Base-by-base conservation (phyloP, 768 basidiomycete genomes). In the Porphyrellus cyaneotinctus region DNA sequence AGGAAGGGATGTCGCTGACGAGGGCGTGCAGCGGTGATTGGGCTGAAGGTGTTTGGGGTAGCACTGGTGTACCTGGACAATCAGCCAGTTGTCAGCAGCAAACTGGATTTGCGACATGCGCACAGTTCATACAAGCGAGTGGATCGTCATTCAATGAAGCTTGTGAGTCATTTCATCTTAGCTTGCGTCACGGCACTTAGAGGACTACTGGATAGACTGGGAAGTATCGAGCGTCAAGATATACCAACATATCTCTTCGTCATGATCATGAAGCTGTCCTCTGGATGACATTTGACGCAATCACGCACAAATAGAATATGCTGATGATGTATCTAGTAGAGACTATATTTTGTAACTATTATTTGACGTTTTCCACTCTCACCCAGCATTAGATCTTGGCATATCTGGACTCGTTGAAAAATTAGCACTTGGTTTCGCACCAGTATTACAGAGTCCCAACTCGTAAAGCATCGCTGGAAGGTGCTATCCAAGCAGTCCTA, bases 41-140 rank as follows among this genome's bases (percentile, higher is more conserved):
- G 94, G 92, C 93, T 12, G 82, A 84, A 43, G 73, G 72, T 42
- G 86, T 82, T n/a, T 97, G 94, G 94, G 73, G 70, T 44, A 56
- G 61, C 22, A 70, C 85, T 45, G 90, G 90, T 28, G 78, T 86
- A 48, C 89, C 88, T 17, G 93, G 93, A 47, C 93, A 95, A 72
- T 82, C 82, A 17, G 80, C 87, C 67, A 92, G 88, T 67, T 97
- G 94, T 62, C 89, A 90, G 15, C 74, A 83, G 59, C 77, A 80
- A 59, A 97, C 94, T 14, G 92, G 91, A 36, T 84, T 83, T 68
- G 73, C 86, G 23, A 88, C 86, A 6, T 97, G 94, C 59, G 78
- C 84, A 47, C 81, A 82, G 14, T 97, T 84, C 66, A 85, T 97
- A 24, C 75, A 76, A 55, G 80, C 80, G 37, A 83, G 78, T 49